phyloP scores from a whole-genome alignment of 2,329 filamentous ascomycete species.

The Herpotrichia juniperi region DNA sequence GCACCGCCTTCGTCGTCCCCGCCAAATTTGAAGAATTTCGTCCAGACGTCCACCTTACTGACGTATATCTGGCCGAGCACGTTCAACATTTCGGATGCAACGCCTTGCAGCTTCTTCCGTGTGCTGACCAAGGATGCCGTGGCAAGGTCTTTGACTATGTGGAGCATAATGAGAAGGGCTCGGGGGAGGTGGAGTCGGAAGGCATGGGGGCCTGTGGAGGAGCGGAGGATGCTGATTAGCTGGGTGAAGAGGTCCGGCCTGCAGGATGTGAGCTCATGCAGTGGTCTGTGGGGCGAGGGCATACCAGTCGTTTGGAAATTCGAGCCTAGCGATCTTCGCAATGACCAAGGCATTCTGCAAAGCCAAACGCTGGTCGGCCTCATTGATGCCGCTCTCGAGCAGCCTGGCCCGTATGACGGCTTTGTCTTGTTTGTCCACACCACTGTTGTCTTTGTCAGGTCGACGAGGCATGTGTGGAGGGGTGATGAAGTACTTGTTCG shows the following conservation, averaged over 20 bases:
- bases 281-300: not conserved
- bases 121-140: conserved; percentile 78
- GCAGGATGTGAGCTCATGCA: conserved; percentile 16
- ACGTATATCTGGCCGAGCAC: conserved; percentile 80
- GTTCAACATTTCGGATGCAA: conserved; percentile 83
- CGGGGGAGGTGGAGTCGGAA: conserved; percentile 73
- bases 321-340: conserved; percentile 86
- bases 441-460: conserved; percentile 45
- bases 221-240: conserved; percentile 63
- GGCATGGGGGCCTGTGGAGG: conserved; percentile 56
- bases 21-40: conserved; percentile 62
- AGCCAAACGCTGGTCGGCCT: conserved; percentile 76
- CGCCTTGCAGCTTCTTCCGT: conserved; percentile 75
- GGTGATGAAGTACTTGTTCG: conserved; percentile 61
- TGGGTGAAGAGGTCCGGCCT: conserved; percentile 49
- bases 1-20: conserved; percentile 65
- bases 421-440: conserved; percentile 74
- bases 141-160: conserved; percentile 88
- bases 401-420: conserved; percentile 74
- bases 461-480: not conserved
- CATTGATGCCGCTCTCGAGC: conserved; percentile 76
- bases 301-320: conserved; percentile 86
- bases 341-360: conserved; percentile 87
- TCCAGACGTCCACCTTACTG: conserved; percentile 74
- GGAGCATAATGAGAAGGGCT: conserved; percentile 76